phyloP scores from a whole-genome alignment of 148 eudicot genomes.

The Dysphania ambrosioides region DNA sequence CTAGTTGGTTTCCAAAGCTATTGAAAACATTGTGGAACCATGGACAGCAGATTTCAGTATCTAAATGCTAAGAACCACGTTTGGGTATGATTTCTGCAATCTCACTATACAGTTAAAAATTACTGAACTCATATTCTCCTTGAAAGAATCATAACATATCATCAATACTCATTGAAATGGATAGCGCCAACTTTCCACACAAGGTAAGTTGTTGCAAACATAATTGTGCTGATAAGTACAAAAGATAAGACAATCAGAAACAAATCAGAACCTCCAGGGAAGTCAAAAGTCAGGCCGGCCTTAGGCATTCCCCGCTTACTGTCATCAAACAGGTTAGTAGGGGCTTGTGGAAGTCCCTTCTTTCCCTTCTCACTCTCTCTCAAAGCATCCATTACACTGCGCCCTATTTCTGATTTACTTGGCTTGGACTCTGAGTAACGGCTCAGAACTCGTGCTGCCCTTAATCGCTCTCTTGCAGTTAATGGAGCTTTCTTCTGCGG shows the following conservation, averaged over 20 bases:
- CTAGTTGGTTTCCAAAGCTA: not conserved
- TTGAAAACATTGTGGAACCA: not conserved
- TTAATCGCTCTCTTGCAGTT: conserved; percentile 82
- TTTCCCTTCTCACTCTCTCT: conserved; percentile 78
- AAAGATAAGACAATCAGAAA: conserved; percentile 57
- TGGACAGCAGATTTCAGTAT: not conserved
- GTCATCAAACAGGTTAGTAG: conserved; percentile 80
- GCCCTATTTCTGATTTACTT: conserved; percentile 49
- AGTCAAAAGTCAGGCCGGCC: conserved; percentile 65
- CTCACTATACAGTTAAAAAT: not conserved
- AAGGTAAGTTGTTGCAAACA: conserved; percentile 84
- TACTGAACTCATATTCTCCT: conserved; percentile 6
- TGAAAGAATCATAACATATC: not conserved
- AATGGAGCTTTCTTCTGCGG: conserved; percentile 48
- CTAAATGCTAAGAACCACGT: not conserved
- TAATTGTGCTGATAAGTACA: conserved; percentile 67
- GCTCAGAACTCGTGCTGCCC: conserved; percentile 89
- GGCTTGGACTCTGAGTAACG: conserved; percentile 71
- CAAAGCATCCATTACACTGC: conserved; percentile 72
- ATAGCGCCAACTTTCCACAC: conserved; percentile 98
- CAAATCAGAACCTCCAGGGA: conserved; percentile 78
- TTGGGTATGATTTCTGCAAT: not conserved
- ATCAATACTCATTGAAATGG: conserved; percentile 73
- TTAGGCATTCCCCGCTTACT: conserved; percentile 87
- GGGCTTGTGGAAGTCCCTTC: conserved; percentile 93